These are phyloP conservation scores for Barnettozyma vustinii DNA, from an alignment of 805 yeast genomes.

Conservation along the genomic window DNA sequence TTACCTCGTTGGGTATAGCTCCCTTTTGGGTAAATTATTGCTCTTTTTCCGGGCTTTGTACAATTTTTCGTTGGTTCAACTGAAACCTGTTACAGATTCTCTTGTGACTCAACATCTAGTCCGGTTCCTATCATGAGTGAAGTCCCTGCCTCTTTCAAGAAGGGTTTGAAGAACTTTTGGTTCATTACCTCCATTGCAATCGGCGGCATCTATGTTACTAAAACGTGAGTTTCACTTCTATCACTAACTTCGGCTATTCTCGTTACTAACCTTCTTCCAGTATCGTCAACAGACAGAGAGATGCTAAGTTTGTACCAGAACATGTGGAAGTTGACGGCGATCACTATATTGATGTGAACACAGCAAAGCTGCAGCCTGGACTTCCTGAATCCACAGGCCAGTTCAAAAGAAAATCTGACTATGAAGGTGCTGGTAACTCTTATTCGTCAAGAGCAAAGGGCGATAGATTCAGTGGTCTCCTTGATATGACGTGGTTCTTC, in stretches of 20 bases:
- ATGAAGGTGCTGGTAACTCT: conserved; percentile 63
- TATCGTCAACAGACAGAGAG: conserved; percentile 31
- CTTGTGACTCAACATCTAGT: background rate
- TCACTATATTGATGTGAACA: conserved; percentile 11
- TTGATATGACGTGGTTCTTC: conserved; percentile 21
- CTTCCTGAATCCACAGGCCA: conserved; percentile 39
- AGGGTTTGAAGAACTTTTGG: conserved; percentile 19
- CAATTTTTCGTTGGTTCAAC: background rate
- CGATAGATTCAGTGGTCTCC: conserved; percentile 35
- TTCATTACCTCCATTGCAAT: conserved; percentile 24
- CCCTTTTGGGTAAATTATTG: background rate
- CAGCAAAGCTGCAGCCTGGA: conserved; percentile 47
- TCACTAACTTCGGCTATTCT: background rate
- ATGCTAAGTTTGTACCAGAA: conserved; percentile 30
- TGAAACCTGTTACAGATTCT: no score
- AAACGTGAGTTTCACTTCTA: conserved; percentile 21
- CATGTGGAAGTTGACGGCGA: conserved; percentile 17
- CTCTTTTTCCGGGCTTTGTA: background rate
- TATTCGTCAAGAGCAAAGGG: conserved; percentile 54
- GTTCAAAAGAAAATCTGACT: conserved; percentile 50
- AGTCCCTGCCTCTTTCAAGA: conserved; percentile 12
- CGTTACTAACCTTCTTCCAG: conserved; percentile 9
- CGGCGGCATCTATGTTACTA: conserved; percentile 24
- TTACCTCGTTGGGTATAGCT: background rate
- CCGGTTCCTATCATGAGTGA: conserved; percentile 2